These are phyloP conservation scores for Tilletia walkeri DNA, from an alignment of 1,284 basidiomycete species.

Conservation along the genomic window DNA sequence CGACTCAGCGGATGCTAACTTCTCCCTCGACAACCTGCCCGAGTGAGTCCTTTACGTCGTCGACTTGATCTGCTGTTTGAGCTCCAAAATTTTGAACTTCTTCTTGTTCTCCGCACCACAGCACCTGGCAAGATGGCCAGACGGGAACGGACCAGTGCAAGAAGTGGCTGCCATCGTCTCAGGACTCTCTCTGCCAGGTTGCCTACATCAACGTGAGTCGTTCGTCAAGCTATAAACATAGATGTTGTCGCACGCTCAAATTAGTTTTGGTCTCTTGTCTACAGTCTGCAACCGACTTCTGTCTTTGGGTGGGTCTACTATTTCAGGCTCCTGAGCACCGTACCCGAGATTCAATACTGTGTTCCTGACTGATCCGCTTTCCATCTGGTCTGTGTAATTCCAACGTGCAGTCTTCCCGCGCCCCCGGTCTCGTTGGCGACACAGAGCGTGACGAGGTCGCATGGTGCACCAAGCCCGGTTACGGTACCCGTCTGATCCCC, in stretches of 20 bases:
- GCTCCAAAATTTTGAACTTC: not conserved
- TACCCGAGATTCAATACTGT: not conserved
- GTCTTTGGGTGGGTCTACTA: conserved; percentile 37
- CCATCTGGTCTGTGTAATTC: not conserved
- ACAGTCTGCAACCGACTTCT: conserved; percentile 20
- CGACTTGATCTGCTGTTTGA: no score
- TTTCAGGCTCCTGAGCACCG: not conserved
- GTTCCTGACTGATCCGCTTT: not conserved
- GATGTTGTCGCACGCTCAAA: not conserved
- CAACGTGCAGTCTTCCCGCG: conserved; percentile 24
- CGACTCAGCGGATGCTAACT: conserved; percentile 1
- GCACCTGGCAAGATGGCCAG: conserved; percentile 23
- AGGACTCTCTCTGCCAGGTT: conserved; percentile 24
- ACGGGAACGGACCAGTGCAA: conserved; percentile 26
- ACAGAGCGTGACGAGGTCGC: conserved; percentile 45
- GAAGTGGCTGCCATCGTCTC: conserved; percentile 5
- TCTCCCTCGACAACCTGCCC: conserved; percentile 20
- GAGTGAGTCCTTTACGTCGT: not conserved
- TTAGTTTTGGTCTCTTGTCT: not conserved
- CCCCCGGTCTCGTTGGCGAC: conserved; percentile 36
- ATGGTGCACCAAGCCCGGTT: conserved; percentile 50
- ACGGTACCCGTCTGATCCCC: conserved; percentile 52
- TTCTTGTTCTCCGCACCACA: not conserved
- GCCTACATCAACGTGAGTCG: conserved; percentile 22
- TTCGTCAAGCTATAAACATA: not conserved